These are phyloP conservation scores for Carallia brachiata DNA, from an alignment of 345 rosid species.

Conservation along the genomic window DNA sequence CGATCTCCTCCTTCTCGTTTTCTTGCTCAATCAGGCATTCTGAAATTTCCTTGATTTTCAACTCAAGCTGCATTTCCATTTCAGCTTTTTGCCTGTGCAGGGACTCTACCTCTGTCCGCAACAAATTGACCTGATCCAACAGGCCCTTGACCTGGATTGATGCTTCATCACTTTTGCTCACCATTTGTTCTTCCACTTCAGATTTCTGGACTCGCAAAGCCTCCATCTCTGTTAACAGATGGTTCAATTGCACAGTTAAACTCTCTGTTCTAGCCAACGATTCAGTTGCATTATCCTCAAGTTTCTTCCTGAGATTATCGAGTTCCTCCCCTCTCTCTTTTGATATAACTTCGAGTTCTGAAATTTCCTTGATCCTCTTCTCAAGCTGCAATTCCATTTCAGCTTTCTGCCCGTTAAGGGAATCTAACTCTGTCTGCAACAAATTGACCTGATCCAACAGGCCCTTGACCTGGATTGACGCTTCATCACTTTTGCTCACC, in stretches of 20 bases:
- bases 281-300: constrained; percentile 54
- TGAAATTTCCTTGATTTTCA: constrained; percentile 50
- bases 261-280: constrained; percentile 50
- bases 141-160: constrained; percentile 43
- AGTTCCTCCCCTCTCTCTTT: constrained; percentile 50
- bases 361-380: constrained; percentile 35
- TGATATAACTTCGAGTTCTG: constrained; percentile 33
- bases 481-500: no score
- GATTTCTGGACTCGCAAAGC: constrained; percentile 42
- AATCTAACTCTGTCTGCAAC: no score
- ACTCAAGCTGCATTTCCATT: constrained; percentile 50
- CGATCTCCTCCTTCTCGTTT: constrained; percentile 27
- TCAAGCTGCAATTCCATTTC: constrained; percentile 45
- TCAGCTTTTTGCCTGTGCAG: constrained; percentile 54
- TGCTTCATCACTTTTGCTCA: constrained; percentile 49
- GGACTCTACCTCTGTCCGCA: constrained; percentile 47
- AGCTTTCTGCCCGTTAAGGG: no score
- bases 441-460: no score
- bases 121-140: constrained; percentile 44
- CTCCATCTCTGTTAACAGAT: constrained; percentile 41
- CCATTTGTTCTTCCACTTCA: constrained; percentile 63
- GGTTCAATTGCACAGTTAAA: constrained; percentile 47
- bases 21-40: constrained; percentile 37
- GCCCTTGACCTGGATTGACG: no score
- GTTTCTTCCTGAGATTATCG: constrained; percentile 43